Percentiles rank a stretch among this genome's conserved stretches.
Evolutionary conservation across 352 stramenopile genomes (phyloP).

Genomic region (Phytophthora melonis): DNA sequence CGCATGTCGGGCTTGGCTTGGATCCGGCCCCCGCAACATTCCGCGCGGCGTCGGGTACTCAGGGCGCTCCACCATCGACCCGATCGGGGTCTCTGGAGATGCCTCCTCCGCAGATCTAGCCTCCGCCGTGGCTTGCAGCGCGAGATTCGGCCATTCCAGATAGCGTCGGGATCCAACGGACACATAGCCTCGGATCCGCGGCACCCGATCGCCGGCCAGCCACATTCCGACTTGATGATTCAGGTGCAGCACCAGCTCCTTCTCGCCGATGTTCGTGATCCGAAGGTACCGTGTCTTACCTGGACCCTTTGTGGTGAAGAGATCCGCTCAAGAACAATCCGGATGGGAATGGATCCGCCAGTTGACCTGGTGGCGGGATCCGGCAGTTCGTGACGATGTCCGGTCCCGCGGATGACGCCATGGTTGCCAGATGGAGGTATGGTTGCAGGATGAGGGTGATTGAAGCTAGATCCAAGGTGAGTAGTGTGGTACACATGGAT

Average conservation of each 20-base stretch:
- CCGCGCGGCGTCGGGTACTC: neutral
- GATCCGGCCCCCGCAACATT: neutral
- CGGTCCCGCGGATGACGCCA: too few relatives aligned
- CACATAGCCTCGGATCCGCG: slow-evolving; percentile 9
- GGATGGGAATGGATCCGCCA: too few relatives aligned
- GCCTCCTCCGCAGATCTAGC: neutral
- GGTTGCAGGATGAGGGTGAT: too few relatives aligned
- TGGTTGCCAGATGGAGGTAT: too few relatives aligned
- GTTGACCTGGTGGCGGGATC: too few relatives aligned
- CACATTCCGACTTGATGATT: slow-evolving; percentile 17
- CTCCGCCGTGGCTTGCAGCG: neutral
- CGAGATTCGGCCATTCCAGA: slow-evolving; percentile 20
- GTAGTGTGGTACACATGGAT: too few relatives aligned
- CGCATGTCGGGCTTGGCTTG: neutral
- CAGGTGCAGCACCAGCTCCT: neutral
- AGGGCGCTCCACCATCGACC: neutral
- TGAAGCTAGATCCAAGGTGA: too few relatives aligned
- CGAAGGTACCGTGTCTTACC: slow-evolving; percentile 3
- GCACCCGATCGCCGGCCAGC: slow-evolving; percentile 8
- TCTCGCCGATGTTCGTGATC: slow-evolving; percentile 11
- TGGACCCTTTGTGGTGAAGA: too few relatives aligned
- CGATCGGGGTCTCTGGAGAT: neutral
- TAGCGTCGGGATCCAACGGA: slow-evolving; percentile 2
- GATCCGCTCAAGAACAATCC: too few relatives aligned
- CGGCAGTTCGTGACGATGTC: too few relatives aligned